A percentile compares a stretch with the other conserved stretches of the same genome.
Conservation (phyloP, 805 yeast species). For the Lipomyces anomalus region DNA sequence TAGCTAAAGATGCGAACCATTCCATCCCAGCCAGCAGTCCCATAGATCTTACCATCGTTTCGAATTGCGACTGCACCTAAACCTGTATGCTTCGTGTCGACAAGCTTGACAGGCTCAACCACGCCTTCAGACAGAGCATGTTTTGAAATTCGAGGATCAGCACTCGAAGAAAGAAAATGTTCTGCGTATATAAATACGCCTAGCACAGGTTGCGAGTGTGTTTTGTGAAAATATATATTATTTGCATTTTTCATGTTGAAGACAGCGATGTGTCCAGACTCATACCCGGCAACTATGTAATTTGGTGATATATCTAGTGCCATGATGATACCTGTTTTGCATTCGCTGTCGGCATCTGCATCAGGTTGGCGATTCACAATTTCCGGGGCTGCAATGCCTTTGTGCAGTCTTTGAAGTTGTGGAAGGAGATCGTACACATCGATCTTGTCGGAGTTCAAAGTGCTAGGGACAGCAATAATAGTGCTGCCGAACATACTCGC, state of each 20-base stretch:
- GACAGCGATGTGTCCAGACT: conserved; percentile 56
- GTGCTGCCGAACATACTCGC: conserved; percentile 37
- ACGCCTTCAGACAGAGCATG: conserved; percentile 25
- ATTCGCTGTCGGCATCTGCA: background rate
- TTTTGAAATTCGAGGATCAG: background rate
- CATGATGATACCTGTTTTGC: conserved; percentile 60
- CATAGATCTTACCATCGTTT: conserved; percentile 25
- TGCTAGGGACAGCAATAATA: conserved; percentile 53
- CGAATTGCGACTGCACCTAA: conserved; percentile 28
- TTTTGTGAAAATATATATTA: conserved; percentile 19
- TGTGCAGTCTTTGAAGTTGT: conserved; percentile 21
- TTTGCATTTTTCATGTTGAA: conserved; percentile 24
- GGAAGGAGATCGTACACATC: conserved; percentile 49
- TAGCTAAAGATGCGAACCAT: conserved; percentile 32
- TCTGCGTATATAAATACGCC: background rate
- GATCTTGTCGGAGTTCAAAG: conserved; percentile 52
- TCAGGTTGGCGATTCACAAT: conserved; percentile 13
- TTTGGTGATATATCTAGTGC: conserved; percentile 39
- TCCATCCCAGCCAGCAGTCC: conserved; percentile 41
- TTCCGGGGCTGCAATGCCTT: conserved; percentile 28
- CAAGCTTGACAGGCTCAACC: conserved; percentile 4
- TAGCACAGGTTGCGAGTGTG: conserved; percentile 34
- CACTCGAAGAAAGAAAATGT: background rate
- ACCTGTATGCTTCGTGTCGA: conserved; percentile 30
- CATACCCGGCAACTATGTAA: conserved; percentile 52